Conservation (phyloP, 768 basidiomycete genomes). For the Pleurotus giganteus region DNA sequence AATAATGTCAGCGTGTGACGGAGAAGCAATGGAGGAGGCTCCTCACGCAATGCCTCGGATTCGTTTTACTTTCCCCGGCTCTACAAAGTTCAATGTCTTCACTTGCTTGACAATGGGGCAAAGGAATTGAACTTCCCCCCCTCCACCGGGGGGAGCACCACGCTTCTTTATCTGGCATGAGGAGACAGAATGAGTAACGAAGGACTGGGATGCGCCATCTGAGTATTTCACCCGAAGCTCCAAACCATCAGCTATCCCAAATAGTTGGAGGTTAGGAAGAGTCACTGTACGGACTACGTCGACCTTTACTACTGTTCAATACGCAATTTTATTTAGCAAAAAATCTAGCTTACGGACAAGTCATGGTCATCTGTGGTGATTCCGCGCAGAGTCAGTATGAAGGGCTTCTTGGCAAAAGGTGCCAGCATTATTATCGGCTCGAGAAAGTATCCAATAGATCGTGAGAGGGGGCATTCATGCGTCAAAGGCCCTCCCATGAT, state of each 20-base stretch:
- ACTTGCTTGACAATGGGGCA: slow-evolving; percentile 90
- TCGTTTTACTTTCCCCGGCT: slow-evolving; percentile 87
- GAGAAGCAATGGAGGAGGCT: not conserved
- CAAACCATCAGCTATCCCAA: slow-evolving; percentile 86
- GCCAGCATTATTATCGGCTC: slow-evolving; percentile 89
- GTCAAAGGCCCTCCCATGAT: slow-evolving; percentile 77
- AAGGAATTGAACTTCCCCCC: slow-evolving; percentile 91
- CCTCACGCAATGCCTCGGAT: slow-evolving; percentile 95
- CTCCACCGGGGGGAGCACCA: slow-evolving; percentile 88
- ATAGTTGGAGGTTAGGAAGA: slow-evolving; percentile 85
- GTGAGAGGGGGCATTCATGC: slow-evolving; percentile 87
- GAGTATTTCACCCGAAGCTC: slow-evolving; percentile 68
- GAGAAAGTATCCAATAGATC: slow-evolving; percentile 92
- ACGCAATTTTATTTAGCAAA: not conserved
- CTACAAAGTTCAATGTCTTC: slow-evolving; percentile 90
- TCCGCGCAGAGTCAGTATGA: slow-evolving; percentile 80
- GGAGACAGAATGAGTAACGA: slow-evolving; percentile 4
- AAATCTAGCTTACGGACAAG: slow-evolving; percentile 63
- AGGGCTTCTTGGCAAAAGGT: slow-evolving; percentile 86
- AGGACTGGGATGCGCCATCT: not conserved
- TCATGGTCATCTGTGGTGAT: slow-evolving; percentile 93
- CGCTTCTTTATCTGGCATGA: slow-evolving; percentile 82
- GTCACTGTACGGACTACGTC: slow-evolving; percentile 90
- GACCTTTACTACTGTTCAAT: slow-evolving; percentile 46
- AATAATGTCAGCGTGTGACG: not conserved